phyloP scores from a whole-genome alignment of 192 early-diverging fungal genomes.

The Backusella macrospora region DNA sequence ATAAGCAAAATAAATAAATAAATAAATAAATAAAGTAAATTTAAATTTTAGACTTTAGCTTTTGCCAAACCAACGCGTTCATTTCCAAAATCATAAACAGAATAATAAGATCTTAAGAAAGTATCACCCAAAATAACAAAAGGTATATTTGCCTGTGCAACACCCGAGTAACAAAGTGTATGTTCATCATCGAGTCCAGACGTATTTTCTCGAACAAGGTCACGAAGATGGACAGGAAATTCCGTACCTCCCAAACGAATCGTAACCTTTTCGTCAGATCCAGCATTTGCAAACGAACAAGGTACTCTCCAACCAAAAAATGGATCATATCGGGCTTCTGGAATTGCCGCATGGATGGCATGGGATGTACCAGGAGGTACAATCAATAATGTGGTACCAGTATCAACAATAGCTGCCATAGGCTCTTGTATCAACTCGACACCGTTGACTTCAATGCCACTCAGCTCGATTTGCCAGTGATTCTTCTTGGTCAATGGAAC shows the following conservation, averaged over 20 bases:
- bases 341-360: conserved; percentile 47
- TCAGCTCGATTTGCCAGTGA: conserved; percentile 59
- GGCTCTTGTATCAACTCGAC: not conserved
- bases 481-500: conserved; percentile 54
- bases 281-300: conserved; percentile 27
- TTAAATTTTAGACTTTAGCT: not conserved
- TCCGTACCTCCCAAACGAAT: conserved; percentile 33
- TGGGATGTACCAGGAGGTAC: conserved; percentile 39
- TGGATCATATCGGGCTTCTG: conserved; percentile 29
- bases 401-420: conserved; percentile 52
- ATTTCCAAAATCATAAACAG: conserved; percentile 51
- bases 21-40: not conserved
- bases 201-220: conserved; percentile 42
- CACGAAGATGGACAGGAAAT: conserved; percentile 34
- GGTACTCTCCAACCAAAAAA: conserved; percentile 48
- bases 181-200: not conserved
- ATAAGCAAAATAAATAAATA: not conserved
- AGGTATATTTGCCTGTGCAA: conserved; percentile 28
- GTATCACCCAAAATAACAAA: conserved; percentile 46
- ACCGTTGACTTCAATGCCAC: conserved; percentile 40
- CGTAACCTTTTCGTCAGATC: conserved; percentile 2
- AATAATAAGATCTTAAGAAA: conserved; percentile 52
- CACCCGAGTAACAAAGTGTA: conserved; percentile 33
- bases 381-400: conserved; percentile 59
- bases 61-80: conserved; percentile 52